A percentile compares a stretch with the other conserved stretches of the same genome.
Evolutionary conservation across 352 stramenopile species (phyloP).

Genomic region (Phytophthora cactorum): DNA sequence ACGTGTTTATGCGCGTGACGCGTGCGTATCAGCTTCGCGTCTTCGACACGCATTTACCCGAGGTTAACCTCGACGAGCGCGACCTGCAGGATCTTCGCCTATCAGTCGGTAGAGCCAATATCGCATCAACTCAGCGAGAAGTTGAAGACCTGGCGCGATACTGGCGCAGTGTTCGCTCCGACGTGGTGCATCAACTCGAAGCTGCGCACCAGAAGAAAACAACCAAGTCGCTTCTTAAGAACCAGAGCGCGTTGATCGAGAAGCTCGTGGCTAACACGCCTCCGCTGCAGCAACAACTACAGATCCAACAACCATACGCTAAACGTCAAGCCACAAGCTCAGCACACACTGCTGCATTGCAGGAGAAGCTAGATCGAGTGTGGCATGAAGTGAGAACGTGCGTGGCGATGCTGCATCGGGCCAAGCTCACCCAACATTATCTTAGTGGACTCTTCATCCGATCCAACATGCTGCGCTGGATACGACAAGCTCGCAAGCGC

Average conservation of each 20-base stretch:
- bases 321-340: constrained; percentile 32
- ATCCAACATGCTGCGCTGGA: constrained; percentile 65
- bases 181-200: constrained; percentile 62
- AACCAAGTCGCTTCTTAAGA: constrained; percentile 63
- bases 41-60: constrained; percentile 56
- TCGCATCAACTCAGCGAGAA: constrained; percentile 59
- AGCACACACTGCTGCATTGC: constrained; percentile 20
- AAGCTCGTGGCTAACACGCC: constrained; percentile 44
- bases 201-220: constrained; percentile 66
- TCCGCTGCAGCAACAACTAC: constrained; percentile 18
- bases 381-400: constrained; percentile 71
- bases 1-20: constrained; percentile 61
- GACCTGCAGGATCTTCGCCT: constrained; percentile 57
- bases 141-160: constrained; percentile 71
- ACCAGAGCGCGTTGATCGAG: constrained; percentile 65
- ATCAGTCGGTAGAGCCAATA: constrained; percentile 60
- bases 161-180: constrained; percentile 56
- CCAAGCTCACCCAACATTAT: constrained; percentile 76
- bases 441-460: constrained; percentile 69
- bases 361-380: constrained; percentile 38
- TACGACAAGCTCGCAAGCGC: constrained; percentile 52
- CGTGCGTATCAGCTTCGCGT: constrained; percentile 63
- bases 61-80: constrained; percentile 53
- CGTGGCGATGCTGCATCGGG: constrained; percentile 68
- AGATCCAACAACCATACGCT: constrained; percentile 15